Evolutionary conservation across 768 basidiomycete genomes (phyloP), one percentile per base, ranked within the genome.

Genomic region (Russula olivacea): DNA sequence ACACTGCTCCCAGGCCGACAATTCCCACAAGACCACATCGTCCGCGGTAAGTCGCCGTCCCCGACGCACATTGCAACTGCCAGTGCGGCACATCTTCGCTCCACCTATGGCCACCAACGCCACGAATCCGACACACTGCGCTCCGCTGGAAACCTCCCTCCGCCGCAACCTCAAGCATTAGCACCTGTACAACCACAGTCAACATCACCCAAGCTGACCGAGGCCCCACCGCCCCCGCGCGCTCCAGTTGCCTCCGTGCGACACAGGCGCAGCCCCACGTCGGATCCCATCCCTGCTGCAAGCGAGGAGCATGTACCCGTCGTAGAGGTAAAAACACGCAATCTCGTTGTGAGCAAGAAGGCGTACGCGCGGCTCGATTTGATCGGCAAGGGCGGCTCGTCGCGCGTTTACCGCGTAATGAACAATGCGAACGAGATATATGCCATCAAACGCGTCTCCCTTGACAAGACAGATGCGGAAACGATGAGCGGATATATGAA

Each of bases 401-500:
- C 94, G n/a, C 88, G 91, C 53, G 96, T 99, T 45, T 99, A 87
- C 73, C 88, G 93, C 25, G 94, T 97, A 9, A 80, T 98, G 71
- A 89, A 84, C 71, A 77, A 81, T 45, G 77, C 81, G 51, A 89
- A 83, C 68, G 87, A 90, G 70, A 79, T 98, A 40, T 93, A 83
- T 69, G 96, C 96, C 11, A 82, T 99, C 72, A 99, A 99, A 73
- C 86, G 89, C 59, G 95, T 98, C 41, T 84, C 89, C 17, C 79
- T 98, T 23, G 93, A 96, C 73, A 87, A 88, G 71, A 88, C 89
- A 7, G 96, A 98, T 68, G 73, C 84, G 3, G 94, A 97, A 66
- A 91, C 93, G 21, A 88, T 96, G 77, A 84, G 80, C 63, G 89
- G 92, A 15, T 99, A 96, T 74, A 89, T 93, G 83, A 98, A 98